phyloP scores from a whole-genome alignment of 176 grass and related monocot species.

The Neostapfia colusana region DNA sequence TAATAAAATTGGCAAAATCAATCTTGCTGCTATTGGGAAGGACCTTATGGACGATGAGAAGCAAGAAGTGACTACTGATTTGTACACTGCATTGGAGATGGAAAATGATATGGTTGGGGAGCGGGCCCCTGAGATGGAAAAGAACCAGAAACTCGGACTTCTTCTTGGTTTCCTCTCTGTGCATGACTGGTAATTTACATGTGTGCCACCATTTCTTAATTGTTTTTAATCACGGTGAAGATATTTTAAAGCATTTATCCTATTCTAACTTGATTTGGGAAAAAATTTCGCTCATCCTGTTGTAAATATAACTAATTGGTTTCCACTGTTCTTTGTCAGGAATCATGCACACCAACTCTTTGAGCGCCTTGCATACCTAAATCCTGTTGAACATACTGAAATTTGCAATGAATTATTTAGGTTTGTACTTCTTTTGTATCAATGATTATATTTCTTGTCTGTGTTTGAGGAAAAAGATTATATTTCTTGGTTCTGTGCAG shows the following conservation, averaged over 20 bases:
- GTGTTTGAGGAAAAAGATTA: not conserved
- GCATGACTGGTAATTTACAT: constrained; percentile 77
- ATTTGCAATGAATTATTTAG: constrained; percentile 89
- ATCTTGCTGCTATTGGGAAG: constrained; percentile 97
- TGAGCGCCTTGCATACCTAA: constrained; percentile 73
- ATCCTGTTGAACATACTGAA: constrained; percentile 86
- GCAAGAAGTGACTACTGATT: constrained; percentile 89
- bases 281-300: not conserved
- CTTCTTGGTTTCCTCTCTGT: constrained; percentile 94
- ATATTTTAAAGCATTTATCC: not conserved
- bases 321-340: constrained; percentile 53
- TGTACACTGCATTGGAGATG: constrained; percentile 89
- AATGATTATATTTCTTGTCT: not conserved
- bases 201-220: not conserved
- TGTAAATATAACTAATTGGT: constrained; percentile 26
- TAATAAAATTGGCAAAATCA: constrained; percentile 99
- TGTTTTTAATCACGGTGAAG: constrained; percentile 3
- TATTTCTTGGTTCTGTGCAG: constrained; percentile 16
- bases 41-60: constrained; percentile 99
- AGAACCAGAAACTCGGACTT: constrained; percentile 98
- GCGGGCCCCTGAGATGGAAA: constrained; percentile 73
- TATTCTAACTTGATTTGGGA: not conserved
- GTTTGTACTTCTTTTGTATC: constrained; percentile 51
- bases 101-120: constrained; percentile 80
- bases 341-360: constrained; percentile 88